Base-by-base conservation (phyloP, 306 rosid species). In the Vigna hirtella region DNA sequence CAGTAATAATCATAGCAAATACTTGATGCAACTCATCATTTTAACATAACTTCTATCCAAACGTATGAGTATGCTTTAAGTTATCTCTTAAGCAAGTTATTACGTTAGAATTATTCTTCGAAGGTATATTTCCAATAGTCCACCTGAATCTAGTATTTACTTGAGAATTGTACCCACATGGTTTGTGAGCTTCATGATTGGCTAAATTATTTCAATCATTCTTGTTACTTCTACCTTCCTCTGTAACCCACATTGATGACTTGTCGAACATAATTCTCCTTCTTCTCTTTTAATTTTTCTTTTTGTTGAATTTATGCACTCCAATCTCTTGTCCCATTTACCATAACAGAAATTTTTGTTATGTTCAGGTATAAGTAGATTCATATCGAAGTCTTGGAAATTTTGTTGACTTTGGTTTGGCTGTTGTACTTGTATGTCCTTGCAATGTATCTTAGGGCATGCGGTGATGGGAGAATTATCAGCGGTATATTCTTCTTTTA, bases 21-120 rank as follows among this genome's bases (percentile, higher is more conserved):
- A 69, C 68, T n/a, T 55, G 55, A 64, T 74, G 81, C 68, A 38
- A 64, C 70, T 13, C 73, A 16, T 32, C 65, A 48, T 36, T 14
- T 13, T 70, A 13, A 52, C 28, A 51, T 22, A 56, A 62, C 72
- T 69, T 69, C 32, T 62, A 8, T 42, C 10, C 2, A 5, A 55
- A 26, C 26, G 24, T 30, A 65, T 49, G 40, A 62, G 83, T 67
- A 30, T 81, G 65, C 58, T 59, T 66, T 66, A 49, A 16, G 20
- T 38, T 20, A 11, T 18, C 49, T 24, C 58, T 53, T 45, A 71
- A 63, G 72, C 42, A 58, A 68, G 45, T 66, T 71, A 12, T 78
- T 61, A 40, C 57, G 28, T 12, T 38, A 24, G 43, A 42, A 57
- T 51, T 30, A 28, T 45, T 56, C 12, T 4, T 76, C 66, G 4